phyloP scores from a whole-genome alignment of 1,284 basidiomycete genomes.

The Papiliotrema fonsecae region DNA sequence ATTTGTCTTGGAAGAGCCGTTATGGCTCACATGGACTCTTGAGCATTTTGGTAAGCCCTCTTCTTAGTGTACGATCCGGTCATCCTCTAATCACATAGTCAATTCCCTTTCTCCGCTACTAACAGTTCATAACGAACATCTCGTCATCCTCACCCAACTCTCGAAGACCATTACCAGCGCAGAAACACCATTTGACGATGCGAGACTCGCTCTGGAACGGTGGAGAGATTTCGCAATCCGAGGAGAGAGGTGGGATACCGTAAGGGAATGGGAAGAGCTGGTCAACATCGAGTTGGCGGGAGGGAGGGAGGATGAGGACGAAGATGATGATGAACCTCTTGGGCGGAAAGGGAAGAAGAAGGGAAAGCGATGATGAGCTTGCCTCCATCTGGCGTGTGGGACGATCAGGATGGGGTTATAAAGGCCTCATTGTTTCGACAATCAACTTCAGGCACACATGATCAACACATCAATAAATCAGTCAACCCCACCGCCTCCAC shows the following conservation, averaged over 20 bases:
- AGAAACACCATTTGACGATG: slow-evolving; percentile 33
- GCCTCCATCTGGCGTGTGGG: too few species aligned
- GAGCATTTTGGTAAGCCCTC: slow-evolving; percentile 34
- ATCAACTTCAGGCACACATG: too few species aligned
- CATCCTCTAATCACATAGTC: slow-evolving; percentile 17
- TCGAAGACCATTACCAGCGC: slow-evolving; percentile 19
- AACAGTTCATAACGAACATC: slow-evolving; percentile 28
- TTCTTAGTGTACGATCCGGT: not conserved
- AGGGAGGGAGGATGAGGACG: slow-evolving; percentile 17
- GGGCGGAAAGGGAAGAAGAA: slow-evolving; percentile 10
- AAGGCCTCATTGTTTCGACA: too few species aligned
- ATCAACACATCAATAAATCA: too few species aligned
- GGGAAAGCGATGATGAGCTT: slow-evolving; percentile 16
- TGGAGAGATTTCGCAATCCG: slow-evolving; percentile 35
- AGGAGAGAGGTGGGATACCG: slow-evolving; percentile 31
- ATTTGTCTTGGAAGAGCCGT: slow-evolving; percentile 32
- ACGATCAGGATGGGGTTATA: too few species aligned
- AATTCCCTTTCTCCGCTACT: slow-evolving; percentile 33
- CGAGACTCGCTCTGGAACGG: slow-evolving; percentile 33
- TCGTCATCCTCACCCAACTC: slow-evolving; percentile 19
- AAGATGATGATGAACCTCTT: slow-evolving; percentile 20
- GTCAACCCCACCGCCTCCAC: too few species aligned
- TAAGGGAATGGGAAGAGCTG: slow-evolving; percentile 43
- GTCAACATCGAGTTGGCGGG: slow-evolving; percentile 28
- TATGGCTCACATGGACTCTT: slow-evolving; percentile 45